A percentile compares a stretch with the other conserved stretches of the same genome.
Evolutionary conservation across 805 yeast genomes (phyloP).

Genomic region (Wickerhamiella cacticola): DNA sequence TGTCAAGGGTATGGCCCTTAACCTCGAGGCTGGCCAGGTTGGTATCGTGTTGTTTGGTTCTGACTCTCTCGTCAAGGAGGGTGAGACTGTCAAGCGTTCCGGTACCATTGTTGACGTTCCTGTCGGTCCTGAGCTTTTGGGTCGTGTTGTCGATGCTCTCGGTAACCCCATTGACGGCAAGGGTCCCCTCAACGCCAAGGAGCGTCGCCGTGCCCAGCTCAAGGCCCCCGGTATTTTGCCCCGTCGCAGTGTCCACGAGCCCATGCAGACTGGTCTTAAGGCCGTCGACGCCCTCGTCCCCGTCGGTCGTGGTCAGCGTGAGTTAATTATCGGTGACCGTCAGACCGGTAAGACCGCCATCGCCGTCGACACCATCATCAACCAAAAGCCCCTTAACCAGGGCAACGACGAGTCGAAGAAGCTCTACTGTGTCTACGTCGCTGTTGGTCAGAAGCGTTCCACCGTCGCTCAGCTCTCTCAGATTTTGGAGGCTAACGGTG

Average conservation of each 20-base stretch:
- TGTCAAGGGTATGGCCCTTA: slow-evolving; percentile 99
- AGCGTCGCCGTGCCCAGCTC: slow-evolving; percentile 89
- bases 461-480: slow-evolving; percentile 99
- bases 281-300: slow-evolving; percentile 99
- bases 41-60: slow-evolving; percentile 99
- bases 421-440: slow-evolving; percentile 99
- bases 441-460: slow-evolving; percentile 99
- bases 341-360: slow-evolving; percentile 99
- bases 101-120: slow-evolving; percentile 99
- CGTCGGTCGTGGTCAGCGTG: slow-evolving; percentile 99
- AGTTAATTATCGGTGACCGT: slow-evolving; percentile 99
- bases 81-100: slow-evolving; percentile 99
- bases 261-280: slow-evolving; percentile 99
- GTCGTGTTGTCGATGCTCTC: slow-evolving; percentile 98
- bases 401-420: slow-evolving; percentile 94
- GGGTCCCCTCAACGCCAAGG: slow-evolving; percentile 87
- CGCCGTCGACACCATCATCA: slow-evolving; percentile 94
- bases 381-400: slow-evolving; percentile 98
- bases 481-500: slow-evolving; percentile 96
- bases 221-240: slow-evolving; percentile 99
- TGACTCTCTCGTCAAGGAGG: slow-evolving; percentile 96
- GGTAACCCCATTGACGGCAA: slow-evolving; percentile 99
- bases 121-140: slow-evolving; percentile 95
- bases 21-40: slow-evolving; percentile 99
- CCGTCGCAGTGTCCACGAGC: slow-evolving; percentile 96